Conservation (phyloP, 1,284 basidiomycete species). For the Cutaneotrichosporon curvatum region DNA sequence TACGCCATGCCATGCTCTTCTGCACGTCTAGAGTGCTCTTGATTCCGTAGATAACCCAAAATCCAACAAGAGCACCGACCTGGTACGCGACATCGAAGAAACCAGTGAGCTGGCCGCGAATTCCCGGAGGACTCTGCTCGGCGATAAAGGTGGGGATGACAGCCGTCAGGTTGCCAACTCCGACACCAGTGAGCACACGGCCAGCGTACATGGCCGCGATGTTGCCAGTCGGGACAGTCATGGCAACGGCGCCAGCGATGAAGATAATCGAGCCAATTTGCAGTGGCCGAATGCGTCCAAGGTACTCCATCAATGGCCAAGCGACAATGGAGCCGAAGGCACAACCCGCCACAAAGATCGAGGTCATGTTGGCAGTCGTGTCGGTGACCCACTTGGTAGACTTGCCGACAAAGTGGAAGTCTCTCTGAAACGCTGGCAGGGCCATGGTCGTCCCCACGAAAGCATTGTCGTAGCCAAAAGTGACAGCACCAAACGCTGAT, state of each 20-base stretch:
- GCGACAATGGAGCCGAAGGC: constrained; percentile 31
- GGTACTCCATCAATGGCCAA: constrained; percentile 25
- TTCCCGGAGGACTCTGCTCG: constrained; percentile 37
- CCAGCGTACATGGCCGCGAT: constrained; percentile 36
- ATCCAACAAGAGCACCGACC: constrained; percentile 44
- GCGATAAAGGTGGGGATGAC: constrained; percentile 43
- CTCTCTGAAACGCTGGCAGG: constrained; percentile 49
- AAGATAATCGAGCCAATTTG: constrained; percentile 34
- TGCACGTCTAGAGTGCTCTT: constrained; percentile 42
- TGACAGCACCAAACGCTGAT: constrained; percentile 25
- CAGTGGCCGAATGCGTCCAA: constrained; percentile 29
- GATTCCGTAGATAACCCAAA: constrained; percentile 50
- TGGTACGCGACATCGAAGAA: constrained; percentile 49
- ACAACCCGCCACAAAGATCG: constrained; percentile 41
- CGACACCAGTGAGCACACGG: constrained; percentile 37
- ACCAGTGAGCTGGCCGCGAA: constrained; percentile 48
- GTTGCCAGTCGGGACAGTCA: constrained; percentile 32
- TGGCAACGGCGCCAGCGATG: constrained; percentile 36
- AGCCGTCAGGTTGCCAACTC: constrained; percentile 31
- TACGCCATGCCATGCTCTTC: constrained; percentile 43
- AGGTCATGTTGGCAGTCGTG: constrained; percentile 44
- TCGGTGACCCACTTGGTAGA: constrained; percentile 37
- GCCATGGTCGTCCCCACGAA: constrained; percentile 49
- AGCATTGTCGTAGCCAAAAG: constrained; percentile 48
- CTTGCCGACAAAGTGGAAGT: constrained; percentile 45